phyloP scores from a whole-genome alignment of 495 filamentous ascomycete genomes.

The Barbatosphaeria neglecta region DNA sequence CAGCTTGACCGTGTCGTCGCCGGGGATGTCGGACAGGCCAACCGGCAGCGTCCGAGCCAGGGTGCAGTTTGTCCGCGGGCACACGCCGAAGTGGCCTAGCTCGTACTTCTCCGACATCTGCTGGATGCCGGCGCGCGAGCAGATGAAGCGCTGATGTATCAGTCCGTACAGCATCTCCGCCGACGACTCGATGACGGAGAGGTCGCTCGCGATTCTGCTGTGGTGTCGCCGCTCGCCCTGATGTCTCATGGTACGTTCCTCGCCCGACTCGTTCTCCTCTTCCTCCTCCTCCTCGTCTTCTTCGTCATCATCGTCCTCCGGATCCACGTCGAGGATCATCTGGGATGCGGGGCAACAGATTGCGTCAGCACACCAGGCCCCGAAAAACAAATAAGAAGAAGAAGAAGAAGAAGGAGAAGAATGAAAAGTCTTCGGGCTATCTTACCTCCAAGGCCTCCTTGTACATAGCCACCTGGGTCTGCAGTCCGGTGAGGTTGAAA shows the following conservation, averaged over 20 bases:
- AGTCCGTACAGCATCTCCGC: slow-evolving; percentile 95
- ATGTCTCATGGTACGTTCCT: slow-evolving; percentile 50
- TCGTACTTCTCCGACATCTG: slow-evolving; percentile 99
- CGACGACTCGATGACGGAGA: slow-evolving; percentile 90
- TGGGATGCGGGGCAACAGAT: slow-evolving; percentile 44
- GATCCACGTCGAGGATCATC: slow-evolving; percentile 98
- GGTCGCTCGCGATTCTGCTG: slow-evolving; percentile 76
- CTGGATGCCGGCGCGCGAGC: slow-evolving; percentile 90
- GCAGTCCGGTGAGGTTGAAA: slow-evolving; percentile 93
- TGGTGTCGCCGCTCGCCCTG: slow-evolving; percentile 60
- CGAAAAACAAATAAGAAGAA: neutral
- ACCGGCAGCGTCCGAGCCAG: slow-evolving; percentile 83
- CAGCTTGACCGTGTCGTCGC: slow-evolving; percentile 94
- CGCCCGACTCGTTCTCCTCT: slow-evolving; percentile 65
- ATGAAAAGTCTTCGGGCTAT: too few relatives aligned
- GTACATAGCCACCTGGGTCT: slow-evolving; percentile 95
- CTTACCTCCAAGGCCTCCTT: slow-evolving; percentile 70
- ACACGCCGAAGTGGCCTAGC: slow-evolving; percentile 84
- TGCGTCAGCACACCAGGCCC: slow-evolving; percentile 12
- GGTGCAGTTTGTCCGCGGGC: slow-evolving; percentile 81
- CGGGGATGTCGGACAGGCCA: slow-evolving; percentile 83
- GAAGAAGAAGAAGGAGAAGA: too few relatives aligned
- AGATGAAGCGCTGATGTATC: slow-evolving; percentile 98
- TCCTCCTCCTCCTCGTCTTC: slow-evolving; percentile 71
- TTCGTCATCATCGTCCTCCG: slow-evolving; percentile 82